phyloP scores from a whole-genome alignment of 805 yeast species.

The Wilhelminamyces savonicus region DNA sequence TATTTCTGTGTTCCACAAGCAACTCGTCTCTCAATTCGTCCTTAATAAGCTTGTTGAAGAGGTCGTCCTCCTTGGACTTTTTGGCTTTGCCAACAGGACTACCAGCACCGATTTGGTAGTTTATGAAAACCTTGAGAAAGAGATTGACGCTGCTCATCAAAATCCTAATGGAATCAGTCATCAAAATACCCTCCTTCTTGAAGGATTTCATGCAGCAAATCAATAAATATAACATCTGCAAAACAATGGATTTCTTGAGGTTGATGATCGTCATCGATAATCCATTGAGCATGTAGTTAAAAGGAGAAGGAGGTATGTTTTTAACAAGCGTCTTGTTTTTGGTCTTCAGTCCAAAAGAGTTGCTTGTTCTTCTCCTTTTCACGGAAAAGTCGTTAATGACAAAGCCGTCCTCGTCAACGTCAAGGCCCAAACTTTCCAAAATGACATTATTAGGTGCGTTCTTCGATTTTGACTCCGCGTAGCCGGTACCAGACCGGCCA shows the following conservation, averaged over 20 bases:
- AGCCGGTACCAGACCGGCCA: too few species aligned
- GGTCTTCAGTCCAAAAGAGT: slow-evolving; percentile 1
- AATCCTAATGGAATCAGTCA: slow-evolving; percentile 13
- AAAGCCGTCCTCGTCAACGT: slow-evolving; percentile 40
- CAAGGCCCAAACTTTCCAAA: slow-evolving; percentile 33
- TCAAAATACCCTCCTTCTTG: slow-evolving; percentile 17
- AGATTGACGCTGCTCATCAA: slow-evolving; percentile 15
- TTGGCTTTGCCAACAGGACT: slow-evolving; percentile 6
- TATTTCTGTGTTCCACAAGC: slow-evolving; percentile 20
- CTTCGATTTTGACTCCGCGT: too few species aligned
- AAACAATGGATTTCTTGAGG: slow-evolving; percentile 34
- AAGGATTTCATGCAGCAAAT: slow-evolving; percentile 33
- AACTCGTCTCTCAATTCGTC: slow-evolving; percentile 35
- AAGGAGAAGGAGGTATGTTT: slow-evolving; percentile 32
- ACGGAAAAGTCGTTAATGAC: slow-evolving; percentile 39
- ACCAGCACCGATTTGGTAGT: slow-evolving; percentile 12
- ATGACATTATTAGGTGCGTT: slow-evolving; percentile 15
- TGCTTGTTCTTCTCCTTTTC: slow-evolving; percentile 22
- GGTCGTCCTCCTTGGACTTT: slow-evolving; percentile 26
- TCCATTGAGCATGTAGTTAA: slow-evolving; percentile 36
- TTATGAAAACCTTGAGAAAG: slow-evolving; percentile 29
- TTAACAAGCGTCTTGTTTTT: slow-evolving; percentile 3
- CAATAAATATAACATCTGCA: slow-evolving; percentile 37
- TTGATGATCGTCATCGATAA: slow-evolving; percentile 37
- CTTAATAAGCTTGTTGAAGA: slow-evolving; percentile 31